Base-by-base conservation (phyloP, 306 rosid genomes). In the Trifolium repens region DNA sequence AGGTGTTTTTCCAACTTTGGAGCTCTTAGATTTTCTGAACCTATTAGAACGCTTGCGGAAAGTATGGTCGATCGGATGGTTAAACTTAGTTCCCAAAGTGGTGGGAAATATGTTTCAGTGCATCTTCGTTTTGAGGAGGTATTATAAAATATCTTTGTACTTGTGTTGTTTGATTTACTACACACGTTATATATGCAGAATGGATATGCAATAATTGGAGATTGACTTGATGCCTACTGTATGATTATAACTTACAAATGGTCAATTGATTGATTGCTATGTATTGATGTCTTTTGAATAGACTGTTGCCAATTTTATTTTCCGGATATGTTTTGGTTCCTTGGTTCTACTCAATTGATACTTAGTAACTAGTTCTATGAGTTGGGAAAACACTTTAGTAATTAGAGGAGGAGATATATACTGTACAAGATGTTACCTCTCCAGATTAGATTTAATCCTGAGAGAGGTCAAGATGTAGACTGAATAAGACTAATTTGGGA, bases 61-160 rank as follows among this genome's bases (percentile, higher is more conserved):
- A 85, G 84, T 67, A 90, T 94, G 97, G 97, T 94, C 73, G 88
- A 86, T 75, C 89, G 96, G 73, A 94, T 94, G 98, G 79, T 90
- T 67, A 87, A 84, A 76, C 78, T 77, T 69, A 94, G 96, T 85
- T 83, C 89, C 85, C 87, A 89, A 24, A 90, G 93, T 68, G 89
- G 87, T 42, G 96, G 98, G 47, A 90, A 89, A 87, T 94, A 94
- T 62, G 92, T 91, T 74, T 94, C 98, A 8, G 97, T 94, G 73
- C 98, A 94, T 85, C 97, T 94, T 76, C 93, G 98, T 19, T 94
- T 94, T 82, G 98, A 94, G 84, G 98, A 94, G 98, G 97, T 94
- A 16, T 72, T 72, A 15, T 62, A 40, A 79, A 69, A 57, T 71
- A 59, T 72, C 46, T 82, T 30, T 55, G 66, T 69, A 67, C 68